These are phyloP conservation scores for Eleusine indica DNA, from an alignment of 176 grass and related monocot genomes.

Conservation along the genomic window DNA sequence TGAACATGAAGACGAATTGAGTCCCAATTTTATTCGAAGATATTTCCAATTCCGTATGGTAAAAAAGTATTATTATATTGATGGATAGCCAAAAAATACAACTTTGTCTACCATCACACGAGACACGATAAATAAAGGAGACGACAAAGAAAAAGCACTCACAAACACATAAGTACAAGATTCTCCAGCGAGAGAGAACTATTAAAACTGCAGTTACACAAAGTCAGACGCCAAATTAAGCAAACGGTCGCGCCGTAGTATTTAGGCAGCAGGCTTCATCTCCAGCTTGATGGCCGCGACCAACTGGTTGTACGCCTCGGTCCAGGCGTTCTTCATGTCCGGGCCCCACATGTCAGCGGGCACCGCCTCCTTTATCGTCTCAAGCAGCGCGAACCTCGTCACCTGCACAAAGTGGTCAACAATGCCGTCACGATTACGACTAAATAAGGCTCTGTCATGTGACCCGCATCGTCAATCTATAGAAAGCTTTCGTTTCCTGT, in stretches of 20 bases:
- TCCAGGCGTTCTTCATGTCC: conserved; percentile 75
- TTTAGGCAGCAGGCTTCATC: conserved; percentile 61
- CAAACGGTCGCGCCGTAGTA: neutral
- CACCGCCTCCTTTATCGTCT: conserved; percentile 76
- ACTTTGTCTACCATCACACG: conserved; percentile 3
- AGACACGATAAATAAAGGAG: neutral
- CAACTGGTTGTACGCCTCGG: conserved; percentile 68
- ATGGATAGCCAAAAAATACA: neutral
- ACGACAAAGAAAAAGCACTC: neutral
- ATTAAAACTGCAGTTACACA: neutral
- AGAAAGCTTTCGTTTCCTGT: neutral
- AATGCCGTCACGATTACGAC: neutral
- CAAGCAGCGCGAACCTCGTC: conserved; percentile 69
- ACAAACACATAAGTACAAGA: neutral
- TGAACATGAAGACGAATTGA: neutral
- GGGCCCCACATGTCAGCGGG: conserved; percentile 72
- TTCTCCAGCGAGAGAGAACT: neutral
- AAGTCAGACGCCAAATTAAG: neutral
- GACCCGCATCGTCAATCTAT: neutral
- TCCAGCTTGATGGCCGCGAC: conserved; percentile 77
- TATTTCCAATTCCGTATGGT: neutral
- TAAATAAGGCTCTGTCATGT: neutral
- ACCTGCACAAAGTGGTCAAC: conserved; percentile 43
- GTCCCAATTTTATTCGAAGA: neutral
- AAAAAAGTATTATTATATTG: neutral